phyloP scores from a whole-genome alignment of 805 yeast genomes.

The Candida silvatica region DNA sequence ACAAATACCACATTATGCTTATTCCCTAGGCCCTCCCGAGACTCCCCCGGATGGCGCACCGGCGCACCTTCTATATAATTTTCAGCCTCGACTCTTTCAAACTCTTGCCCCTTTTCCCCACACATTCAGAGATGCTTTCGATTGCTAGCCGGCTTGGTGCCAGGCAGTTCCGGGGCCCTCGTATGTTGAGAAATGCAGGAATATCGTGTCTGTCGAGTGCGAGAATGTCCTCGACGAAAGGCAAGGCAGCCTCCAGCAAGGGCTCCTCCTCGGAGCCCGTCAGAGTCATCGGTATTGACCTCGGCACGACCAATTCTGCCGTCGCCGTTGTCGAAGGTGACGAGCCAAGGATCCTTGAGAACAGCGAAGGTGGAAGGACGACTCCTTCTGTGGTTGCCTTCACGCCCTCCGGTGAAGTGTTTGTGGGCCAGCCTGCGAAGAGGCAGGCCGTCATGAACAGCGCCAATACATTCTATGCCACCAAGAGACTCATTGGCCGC shows the following conservation, averaged over 20 bases:
- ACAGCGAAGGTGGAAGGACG: constrained; percentile 68
- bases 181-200: too few species aligned
- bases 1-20: too few species aligned
- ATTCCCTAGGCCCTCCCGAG: too few species aligned
- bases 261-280: constrained; percentile 1
- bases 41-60: background rate
- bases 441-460: constrained; percentile 95
- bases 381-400: constrained; percentile 95
- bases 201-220: too few species aligned
- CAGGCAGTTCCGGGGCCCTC: too few species aligned
- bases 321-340: constrained; percentile 69
- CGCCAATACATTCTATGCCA: constrained; percentile 87
- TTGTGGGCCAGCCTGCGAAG: constrained; percentile 93
- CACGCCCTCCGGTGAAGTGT: constrained; percentile 77
- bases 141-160: too few species aligned
- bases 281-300: constrained; percentile 76
- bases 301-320: constrained; percentile 87
- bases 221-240: too few species aligned
- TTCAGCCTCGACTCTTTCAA: too few species aligned
- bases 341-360: constrained; percentile 66
- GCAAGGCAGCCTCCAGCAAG: too few species aligned
- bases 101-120: too few species aligned
- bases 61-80: too few species aligned
- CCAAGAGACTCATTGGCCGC: constrained; percentile 92
- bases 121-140: too few species aligned